phyloP scores from a whole-genome alignment of 306 rosid species.

The Urtica urens region DNA sequence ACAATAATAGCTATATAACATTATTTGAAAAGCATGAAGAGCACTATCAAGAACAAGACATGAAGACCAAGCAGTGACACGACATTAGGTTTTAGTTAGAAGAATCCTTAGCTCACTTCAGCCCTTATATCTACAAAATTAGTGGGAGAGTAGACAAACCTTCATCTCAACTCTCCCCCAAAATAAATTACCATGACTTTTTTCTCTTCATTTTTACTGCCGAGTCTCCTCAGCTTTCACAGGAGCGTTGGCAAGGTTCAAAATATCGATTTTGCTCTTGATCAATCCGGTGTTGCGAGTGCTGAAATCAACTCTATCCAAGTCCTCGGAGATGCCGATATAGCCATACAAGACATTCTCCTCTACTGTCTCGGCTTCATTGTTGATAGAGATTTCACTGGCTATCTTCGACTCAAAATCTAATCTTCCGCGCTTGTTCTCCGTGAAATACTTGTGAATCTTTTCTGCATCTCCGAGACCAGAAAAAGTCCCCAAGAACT shows the following conservation, averaged over 20 bases:
- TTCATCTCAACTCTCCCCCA: background rate
- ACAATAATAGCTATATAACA: too few species aligned
- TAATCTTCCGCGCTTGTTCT: conserved; percentile 27
- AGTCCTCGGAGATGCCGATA: conserved; percentile 71
- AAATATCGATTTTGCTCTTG: conserved; percentile 85
- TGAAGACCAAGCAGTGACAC: too few species aligned
- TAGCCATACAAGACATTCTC: conserved; percentile 55
- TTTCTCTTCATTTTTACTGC: background rate
- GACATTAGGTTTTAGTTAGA: too few species aligned
- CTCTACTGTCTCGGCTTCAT: conserved; percentile 31
- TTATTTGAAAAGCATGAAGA: too few species aligned
- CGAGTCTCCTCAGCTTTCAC: conserved; percentile 41
- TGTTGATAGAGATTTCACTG: background rate
- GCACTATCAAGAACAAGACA: background rate
- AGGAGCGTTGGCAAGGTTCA: conserved; percentile 68
- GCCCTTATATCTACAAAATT: too few species aligned
- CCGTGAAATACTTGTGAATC: conserved; percentile 23
- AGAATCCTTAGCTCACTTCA: too few species aligned
- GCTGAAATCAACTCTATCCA: conserved; percentile 58
- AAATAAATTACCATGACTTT: background rate
- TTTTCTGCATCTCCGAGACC: conserved; percentile 47
- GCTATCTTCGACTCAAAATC: conserved; percentile 23
- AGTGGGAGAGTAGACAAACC: too few species aligned
- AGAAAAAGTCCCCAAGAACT: conserved; percentile 42
- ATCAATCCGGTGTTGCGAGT: conserved; percentile 44